Evolutionary conservation across 768 basidiomycete species (phyloP).

Genomic region (Zangia roseola): DNA sequence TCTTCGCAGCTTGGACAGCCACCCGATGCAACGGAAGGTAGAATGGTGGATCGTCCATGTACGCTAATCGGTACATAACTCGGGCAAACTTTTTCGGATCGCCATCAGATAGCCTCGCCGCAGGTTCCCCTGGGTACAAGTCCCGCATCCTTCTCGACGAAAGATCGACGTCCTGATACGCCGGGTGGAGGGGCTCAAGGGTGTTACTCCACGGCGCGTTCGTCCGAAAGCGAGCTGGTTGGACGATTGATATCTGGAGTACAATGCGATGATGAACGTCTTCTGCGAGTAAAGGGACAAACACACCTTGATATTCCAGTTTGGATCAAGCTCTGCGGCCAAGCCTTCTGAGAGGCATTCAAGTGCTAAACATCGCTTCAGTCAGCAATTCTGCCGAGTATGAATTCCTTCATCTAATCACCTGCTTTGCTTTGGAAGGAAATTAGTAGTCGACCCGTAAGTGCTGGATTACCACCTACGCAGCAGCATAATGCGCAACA

Average conservation of each 20-base stretch:
- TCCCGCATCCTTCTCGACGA: constrained; percentile 14
- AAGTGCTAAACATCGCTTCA: constrained; percentile 28
- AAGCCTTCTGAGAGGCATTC: constrained; percentile 41
- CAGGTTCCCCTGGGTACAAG: constrained; percentile 10
- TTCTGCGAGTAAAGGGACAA: background rate
- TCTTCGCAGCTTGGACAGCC: constrained; percentile 20
- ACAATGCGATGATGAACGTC: background rate
- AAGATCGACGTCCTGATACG: constrained; percentile 16
- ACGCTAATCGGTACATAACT: constrained; percentile 15
- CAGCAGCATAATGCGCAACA: constrained; percentile 24
- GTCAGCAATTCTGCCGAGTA: background rate
- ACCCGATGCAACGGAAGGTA: constrained; percentile 24
- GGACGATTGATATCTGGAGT: constrained; percentile 23
- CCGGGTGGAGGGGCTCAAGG: constrained; percentile 18
- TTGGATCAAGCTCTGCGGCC: constrained; percentile 41
- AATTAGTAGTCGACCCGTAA: background rate
- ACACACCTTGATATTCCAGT: constrained; percentile 48
- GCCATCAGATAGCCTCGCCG: constrained; percentile 7
- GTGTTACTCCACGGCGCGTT: constrained; percentile 1
- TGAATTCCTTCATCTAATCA: constrained; percentile 1
- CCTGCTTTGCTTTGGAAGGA: constrained; percentile 24
- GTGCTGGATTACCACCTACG: constrained; percentile 14
- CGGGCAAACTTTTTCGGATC: constrained; percentile 26
- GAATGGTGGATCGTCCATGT: constrained; percentile 26
- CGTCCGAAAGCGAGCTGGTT: constrained; percentile 25